phyloP scores from a whole-genome alignment of 169 alveolate genomes.

The Eimeria praecox region DNA sequence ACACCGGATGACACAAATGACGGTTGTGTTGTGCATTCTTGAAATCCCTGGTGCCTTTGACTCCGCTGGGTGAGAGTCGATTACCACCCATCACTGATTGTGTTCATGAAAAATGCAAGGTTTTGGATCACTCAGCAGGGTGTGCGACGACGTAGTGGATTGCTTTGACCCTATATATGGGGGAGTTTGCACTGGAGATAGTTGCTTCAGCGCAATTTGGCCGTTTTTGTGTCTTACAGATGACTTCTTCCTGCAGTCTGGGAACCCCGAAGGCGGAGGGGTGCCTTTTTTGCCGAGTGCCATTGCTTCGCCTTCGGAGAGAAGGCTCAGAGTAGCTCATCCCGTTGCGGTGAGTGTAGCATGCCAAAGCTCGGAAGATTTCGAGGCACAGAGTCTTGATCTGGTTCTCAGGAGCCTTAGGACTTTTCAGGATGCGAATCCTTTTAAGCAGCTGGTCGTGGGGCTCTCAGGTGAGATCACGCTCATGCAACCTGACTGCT shows the following conservation, averaged over 20 bases:
- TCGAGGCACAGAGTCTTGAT: conserved; percentile 69
- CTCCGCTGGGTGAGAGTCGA: background rate
- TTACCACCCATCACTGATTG: background rate
- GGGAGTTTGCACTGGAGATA: background rate
- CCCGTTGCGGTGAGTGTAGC: conserved; percentile 55
- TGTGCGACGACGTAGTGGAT: background rate
- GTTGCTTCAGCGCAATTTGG: background rate
- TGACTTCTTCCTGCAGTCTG: conserved; percentile 11
- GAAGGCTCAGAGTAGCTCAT: conserved; percentile 42
- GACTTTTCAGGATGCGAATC: conserved; percentile 43
- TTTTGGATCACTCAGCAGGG: background rate
- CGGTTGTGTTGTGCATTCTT: background rate
- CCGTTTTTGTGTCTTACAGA: background rate
- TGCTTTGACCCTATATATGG: background rate
- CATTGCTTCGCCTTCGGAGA: conserved; percentile 29
- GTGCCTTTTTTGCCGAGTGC: background rate
- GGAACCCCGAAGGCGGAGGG: conserved; percentile 26
- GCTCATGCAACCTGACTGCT: background rate
- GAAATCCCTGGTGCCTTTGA: background rate
- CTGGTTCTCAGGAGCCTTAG: conserved; percentile 64
- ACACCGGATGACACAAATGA: background rate
- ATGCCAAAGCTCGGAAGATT: conserved; percentile 60
- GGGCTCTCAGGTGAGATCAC: conserved; percentile 69
- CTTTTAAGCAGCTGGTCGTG: conserved; percentile 47
- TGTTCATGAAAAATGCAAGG: background rate